Percentiles rank a stretch among this genome's conserved stretches.
phyloP scores from a whole-genome alignment of 2,329 filamentous ascomycete genomes.

The Penicillium sp. region DNA sequence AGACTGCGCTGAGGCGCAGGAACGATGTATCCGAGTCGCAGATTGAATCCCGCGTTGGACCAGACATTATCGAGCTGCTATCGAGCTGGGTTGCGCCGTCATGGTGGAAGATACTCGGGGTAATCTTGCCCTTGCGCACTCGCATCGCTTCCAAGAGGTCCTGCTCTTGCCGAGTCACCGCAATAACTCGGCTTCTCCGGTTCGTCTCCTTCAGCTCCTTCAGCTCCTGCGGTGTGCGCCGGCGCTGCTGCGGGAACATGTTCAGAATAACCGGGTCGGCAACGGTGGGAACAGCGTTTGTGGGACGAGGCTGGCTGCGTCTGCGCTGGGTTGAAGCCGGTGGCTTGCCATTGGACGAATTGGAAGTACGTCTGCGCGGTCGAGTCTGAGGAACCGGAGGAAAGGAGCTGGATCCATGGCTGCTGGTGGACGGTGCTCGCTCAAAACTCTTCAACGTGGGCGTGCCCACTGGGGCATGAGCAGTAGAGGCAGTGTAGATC shows the following conservation, averaged over 20 bases:
- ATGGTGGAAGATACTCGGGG: slow-evolving; percentile 38
- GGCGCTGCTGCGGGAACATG: slow-evolving; percentile 22
- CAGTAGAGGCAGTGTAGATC: slow-evolving; percentile 41
- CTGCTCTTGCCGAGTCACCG: slow-evolving; percentile 53
- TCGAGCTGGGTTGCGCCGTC: slow-evolving; percentile 17
- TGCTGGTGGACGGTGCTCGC: slow-evolving; percentile 25
- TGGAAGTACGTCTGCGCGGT: slow-evolving; percentile 23
- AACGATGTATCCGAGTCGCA: slow-evolving; percentile 39
- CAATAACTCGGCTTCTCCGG: slow-evolving; percentile 47
- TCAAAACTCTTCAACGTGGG: slow-evolving; percentile 28
- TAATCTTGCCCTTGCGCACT: slow-evolving; percentile 46
- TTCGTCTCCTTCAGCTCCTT: slow-evolving; percentile 30
- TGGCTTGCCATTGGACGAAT: slow-evolving; percentile 28
- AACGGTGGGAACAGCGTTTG: slow-evolving; percentile 33
- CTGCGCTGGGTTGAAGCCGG: slow-evolving; percentile 22
- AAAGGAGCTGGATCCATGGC: slow-evolving; percentile 21
- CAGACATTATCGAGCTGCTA: slow-evolving; percentile 29
- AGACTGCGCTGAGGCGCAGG: slow-evolving; percentile 36
- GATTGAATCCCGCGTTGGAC: slow-evolving; percentile 32
- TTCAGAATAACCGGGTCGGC: slow-evolving; percentile 32
- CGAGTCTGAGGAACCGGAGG: slow-evolving; percentile 6
- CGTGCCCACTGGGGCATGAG: slow-evolving; percentile 26
- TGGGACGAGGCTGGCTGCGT: slow-evolving; percentile 25
- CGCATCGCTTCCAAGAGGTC: slow-evolving; percentile 50
- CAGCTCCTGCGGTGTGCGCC: slow-evolving; percentile 21